A percentile compares a stretch with the other conserved stretches of the same genome.
Conservation (phyloP, 306 rosid species). For the Nissolia schottii region DNA sequence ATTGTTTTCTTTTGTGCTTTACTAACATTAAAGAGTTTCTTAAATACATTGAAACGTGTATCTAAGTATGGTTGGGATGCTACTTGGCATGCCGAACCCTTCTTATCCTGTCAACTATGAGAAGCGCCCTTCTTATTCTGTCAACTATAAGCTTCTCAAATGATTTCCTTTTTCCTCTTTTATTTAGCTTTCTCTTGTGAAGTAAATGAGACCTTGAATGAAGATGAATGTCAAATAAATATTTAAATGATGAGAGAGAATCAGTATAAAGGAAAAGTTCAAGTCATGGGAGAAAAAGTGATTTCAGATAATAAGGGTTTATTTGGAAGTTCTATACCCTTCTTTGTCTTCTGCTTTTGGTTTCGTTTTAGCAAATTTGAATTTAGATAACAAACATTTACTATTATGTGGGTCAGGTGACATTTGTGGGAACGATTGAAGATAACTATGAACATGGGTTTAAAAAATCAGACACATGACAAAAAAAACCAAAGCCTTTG, state of each 20-base stretch:
- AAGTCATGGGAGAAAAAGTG: slow-evolving; percentile 9
- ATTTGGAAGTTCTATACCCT: neutral
- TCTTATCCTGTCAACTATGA: too few relatives aligned
- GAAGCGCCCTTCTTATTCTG: slow-evolving; percentile 70
- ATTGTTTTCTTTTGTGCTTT: neutral
- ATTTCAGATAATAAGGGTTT: neutral
- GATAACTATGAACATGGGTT: slow-evolving; percentile 45
- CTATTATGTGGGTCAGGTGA: slow-evolving; percentile 34
- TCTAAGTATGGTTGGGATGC: slow-evolving; percentile 23
- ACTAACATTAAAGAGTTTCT: neutral
- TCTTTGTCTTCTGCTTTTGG: neutral
- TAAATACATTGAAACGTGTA: slow-evolving; percentile 70
- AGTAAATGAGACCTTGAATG: slow-evolving; percentile 18
- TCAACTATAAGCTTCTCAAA: slow-evolving; percentile 49
- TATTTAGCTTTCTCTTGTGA: neutral
- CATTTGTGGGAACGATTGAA: slow-evolving; percentile 34
- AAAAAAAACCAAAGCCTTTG: neutral
- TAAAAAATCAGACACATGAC: slow-evolving; percentile 20
- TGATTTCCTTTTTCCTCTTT: slow-evolving; percentile 13
- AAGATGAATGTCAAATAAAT: neutral
- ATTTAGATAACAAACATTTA: slow-evolving; percentile 21
- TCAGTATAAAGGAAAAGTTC: neutral
- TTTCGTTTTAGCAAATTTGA: neutral
- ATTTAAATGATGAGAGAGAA: neutral
- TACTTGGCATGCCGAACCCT: slow-evolving; percentile 69